These are phyloP conservation scores for Arthrobotrys iridis DNA, from an alignment of 2,329 filamentous ascomycete species.

Conservation along the genomic window DNA sequence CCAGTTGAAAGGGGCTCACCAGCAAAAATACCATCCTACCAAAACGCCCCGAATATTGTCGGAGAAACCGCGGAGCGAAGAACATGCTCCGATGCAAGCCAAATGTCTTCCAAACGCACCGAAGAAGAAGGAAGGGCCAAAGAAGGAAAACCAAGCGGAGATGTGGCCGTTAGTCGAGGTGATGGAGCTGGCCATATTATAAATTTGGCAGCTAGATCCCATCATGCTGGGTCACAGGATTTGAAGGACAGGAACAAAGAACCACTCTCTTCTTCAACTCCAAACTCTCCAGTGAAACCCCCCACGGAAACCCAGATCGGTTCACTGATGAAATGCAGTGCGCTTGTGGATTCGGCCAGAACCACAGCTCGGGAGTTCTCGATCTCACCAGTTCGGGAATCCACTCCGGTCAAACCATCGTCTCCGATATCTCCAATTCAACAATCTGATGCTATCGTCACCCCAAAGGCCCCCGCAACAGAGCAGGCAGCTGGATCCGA, in stretches of 20 bases:
- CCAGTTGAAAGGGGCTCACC: conserved; percentile 42
- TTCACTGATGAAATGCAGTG: neutral
- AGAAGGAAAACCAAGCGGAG: too few relatives aligned
- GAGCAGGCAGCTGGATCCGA: conserved; percentile 64
- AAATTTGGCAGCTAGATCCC: too few relatives aligned
- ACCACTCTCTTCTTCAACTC: too few relatives aligned
- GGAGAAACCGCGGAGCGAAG: conserved; percentile 32
- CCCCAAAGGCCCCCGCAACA: conserved; percentile 52
- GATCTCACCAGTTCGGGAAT: conserved; percentile 54
- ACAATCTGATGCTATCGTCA: conserved; percentile 31
- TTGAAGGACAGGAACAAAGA: too few relatives aligned
- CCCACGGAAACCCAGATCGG: neutral
- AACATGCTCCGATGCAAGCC: conserved; percentile 32
- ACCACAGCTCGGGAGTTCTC: conserved; percentile 8
- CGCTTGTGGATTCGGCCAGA: too few relatives aligned
- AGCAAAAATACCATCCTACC: conserved; percentile 44
- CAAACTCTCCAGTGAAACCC: too few relatives aligned
- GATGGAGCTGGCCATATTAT: too few relatives aligned
- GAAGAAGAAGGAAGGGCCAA: too few relatives aligned
- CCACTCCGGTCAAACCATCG: conserved; percentile 56
- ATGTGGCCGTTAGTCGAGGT: too few relatives aligned
- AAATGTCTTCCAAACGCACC: conserved; percentile 62
- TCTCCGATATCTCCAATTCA: conserved; percentile 56
- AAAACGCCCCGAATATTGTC: conserved; percentile 22
- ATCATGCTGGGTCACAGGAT: too few relatives aligned